Conservation (phyloP, 1,284 basidiomycete species). For the Boletus albobrunnescens region DNA sequence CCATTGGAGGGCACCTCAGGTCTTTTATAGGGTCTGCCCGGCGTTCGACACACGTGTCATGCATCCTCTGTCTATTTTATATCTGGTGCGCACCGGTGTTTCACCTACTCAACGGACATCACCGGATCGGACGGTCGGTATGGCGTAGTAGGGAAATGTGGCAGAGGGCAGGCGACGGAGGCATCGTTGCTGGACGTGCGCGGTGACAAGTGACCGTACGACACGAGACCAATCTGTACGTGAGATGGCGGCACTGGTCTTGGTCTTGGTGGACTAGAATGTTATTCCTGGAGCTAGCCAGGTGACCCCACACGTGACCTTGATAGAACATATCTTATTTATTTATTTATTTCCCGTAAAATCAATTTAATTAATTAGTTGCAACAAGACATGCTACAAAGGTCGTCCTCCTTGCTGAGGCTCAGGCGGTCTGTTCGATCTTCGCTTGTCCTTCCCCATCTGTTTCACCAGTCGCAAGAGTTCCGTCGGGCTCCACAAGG, state of each 20-base stretch:
- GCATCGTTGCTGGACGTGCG: neutral
- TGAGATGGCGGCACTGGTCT: too few relatives aligned
- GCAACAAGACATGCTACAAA: constrained; percentile 11
- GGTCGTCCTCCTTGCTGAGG: constrained; percentile 1
- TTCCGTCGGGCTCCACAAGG: constrained; percentile 4
- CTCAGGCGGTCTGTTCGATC: constrained; percentile 1
- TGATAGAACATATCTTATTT: too few relatives aligned
- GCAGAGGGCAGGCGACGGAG: neutral
- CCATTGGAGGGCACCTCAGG: neutral
- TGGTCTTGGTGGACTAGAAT: too few relatives aligned
- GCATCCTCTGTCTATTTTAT: neutral
- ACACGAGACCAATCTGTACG: neutral
- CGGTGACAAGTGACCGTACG: neutral
- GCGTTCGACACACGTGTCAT: constrained; percentile 5
- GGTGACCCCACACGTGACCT: constrained; percentile 5
- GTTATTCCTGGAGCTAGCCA: too few relatives aligned
- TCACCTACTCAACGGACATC: constrained; percentile 1
- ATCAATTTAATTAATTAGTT: neutral
- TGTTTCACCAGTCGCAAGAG: constrained; percentile 18
- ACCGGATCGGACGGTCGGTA: neutral
- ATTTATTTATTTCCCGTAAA: neutral
- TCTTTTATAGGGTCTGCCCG: constrained; percentile 19
- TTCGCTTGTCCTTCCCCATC: neutral
- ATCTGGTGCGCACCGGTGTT: constrained; percentile 2
- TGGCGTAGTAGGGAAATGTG: neutral